Base-by-base conservation (phyloP, 768 basidiomycete genomes). In the Mycena galopus region DNA sequence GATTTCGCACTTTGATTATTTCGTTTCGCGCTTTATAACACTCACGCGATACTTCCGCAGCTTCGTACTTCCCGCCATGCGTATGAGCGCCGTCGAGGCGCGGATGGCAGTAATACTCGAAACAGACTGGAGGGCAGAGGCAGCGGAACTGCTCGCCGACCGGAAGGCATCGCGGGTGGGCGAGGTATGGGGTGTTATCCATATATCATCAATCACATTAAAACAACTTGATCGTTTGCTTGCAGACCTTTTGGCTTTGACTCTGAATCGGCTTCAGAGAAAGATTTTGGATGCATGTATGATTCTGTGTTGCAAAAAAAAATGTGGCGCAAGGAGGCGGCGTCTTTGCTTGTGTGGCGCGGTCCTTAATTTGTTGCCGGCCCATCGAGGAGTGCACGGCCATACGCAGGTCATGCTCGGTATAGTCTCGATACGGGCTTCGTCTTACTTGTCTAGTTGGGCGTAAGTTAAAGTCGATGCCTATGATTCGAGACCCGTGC, bases 101-200 rank as follows among this genome's bases (percentile, higher is more conserved):
- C 64, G 64, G 25, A 14, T 65, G 12, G 64, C 53, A 10, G 53
- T 25, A 3, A 56, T 65, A 21, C 35, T 65, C 3, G 64, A 37
- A 17, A 65, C 16, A 29, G 64, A 65, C 29, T 65, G 64, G 64
- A 65, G 37, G 17, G 25, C 25, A 12, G 64, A 55, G 51, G 64
- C 64, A 35, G 53, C 25, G 27, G 25, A n/a, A 8, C 3, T 56
- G 25, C 53, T 65, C 4, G 47, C 53, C 2, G 51, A 65, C 27
- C 64, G 53, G 53, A 10, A 39, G 51, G 35, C 33, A 10, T 37
- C 53, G 23, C 12, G 35, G 4, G 23, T 25, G 5, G 63, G 51
- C 10, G 35, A 65, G 33, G 50, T 65, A 27, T 21, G 35, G 11
- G 11, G 55, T 25, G 5, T 51, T 10, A 12, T 25, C n/a, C 23